Percentiles rank a stretch among this genome's conserved stretches.
Evolutionary conservation across 139 green algal species (phyloP).

Genomic region (Pycnococcus provasolii): DNA sequence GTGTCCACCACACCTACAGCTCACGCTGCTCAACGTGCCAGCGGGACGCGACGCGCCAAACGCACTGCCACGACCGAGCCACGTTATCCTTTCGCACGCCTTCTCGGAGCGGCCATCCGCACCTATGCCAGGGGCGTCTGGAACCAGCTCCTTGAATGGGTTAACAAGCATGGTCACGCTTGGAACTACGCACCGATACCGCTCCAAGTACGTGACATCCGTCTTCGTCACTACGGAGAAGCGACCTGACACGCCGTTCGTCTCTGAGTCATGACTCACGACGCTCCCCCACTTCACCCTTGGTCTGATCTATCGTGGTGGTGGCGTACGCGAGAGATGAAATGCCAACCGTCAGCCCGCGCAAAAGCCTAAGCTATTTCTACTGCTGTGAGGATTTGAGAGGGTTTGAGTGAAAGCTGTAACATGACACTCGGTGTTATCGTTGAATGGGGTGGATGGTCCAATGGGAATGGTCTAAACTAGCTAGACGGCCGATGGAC

Average conservation of each 20-base stretch:
- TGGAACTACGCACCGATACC: constrained; percentile 83
- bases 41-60: constrained; percentile 55
- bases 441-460: too few species aligned
- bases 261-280: too few species aligned
- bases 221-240: constrained; percentile 42
- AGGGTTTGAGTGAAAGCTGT: too few species aligned
- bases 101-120: constrained; percentile 36
- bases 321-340: too few species aligned
- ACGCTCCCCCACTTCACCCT: too few species aligned
- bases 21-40: constrained; percentile 93
- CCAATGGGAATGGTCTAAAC: too few species aligned
- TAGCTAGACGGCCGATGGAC: too few species aligned
- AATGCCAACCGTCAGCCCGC: too few species aligned
- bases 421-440: too few species aligned
- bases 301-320: too few species aligned
- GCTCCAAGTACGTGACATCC: constrained; percentile 93
- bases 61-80: constrained; percentile 81
- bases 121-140: not conserved
- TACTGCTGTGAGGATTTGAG: too few species aligned
- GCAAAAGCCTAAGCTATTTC: too few species aligned
- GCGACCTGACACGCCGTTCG: not conserved
- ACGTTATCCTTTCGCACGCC: constrained; percentile 95
- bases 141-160: constrained; percentile 22
- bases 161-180: constrained; percentile 41
- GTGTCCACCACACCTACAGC: constrained; percentile 86